These are phyloP conservation scores for Saccharomyces pastorianus DNA, from an alignment of 1,139 yeast species.

Conservation along the genomic window DNA sequence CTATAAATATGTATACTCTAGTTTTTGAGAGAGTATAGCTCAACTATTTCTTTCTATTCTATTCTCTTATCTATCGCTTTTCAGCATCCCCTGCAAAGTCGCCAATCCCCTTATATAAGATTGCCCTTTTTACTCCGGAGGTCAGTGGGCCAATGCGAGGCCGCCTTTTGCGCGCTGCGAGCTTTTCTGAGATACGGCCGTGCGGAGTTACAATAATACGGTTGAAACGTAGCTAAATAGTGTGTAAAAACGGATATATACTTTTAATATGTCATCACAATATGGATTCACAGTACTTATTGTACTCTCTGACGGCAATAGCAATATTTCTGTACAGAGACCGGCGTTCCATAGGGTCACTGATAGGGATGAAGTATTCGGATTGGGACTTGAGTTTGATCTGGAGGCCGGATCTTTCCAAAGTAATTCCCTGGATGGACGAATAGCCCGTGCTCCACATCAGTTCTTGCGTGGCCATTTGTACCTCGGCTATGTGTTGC, in stretches of 20 bases:
- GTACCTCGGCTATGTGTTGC: slow-evolving; percentile 59
- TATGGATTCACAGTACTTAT: slow-evolving; percentile 44
- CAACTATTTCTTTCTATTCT: background rate
- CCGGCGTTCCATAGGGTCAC: slow-evolving; percentile 55
- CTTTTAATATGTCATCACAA: slow-evolving; percentile 13
- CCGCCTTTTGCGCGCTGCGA: slow-evolving; percentile 5
- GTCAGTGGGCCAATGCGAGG: background rate
- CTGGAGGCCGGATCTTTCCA: slow-evolving; percentile 74
- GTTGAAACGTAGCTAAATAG: background rate
- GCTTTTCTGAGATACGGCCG: background rate
- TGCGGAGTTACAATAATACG: background rate
- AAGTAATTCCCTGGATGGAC: slow-evolving; percentile 41
- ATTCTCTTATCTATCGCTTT: background rate
- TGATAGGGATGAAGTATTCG: slow-evolving; percentile 76
- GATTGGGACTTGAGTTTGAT: slow-evolving; percentile 52
- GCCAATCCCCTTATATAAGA: background rate
- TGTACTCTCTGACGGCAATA: slow-evolving; percentile 73
- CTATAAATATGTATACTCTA: background rate
- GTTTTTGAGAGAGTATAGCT: background rate
- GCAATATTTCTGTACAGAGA: slow-evolving; percentile 68
- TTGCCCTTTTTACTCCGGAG: slow-evolving; percentile 1
- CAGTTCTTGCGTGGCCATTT: slow-evolving; percentile 49
- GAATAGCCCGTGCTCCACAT: slow-evolving; percentile 28
- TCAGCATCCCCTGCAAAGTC: background rate
- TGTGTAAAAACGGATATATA: background rate